Base-by-base conservation (phyloP, 2,329 filamentous ascomycete genomes). In the Endoconidiophora polonica region DNA sequence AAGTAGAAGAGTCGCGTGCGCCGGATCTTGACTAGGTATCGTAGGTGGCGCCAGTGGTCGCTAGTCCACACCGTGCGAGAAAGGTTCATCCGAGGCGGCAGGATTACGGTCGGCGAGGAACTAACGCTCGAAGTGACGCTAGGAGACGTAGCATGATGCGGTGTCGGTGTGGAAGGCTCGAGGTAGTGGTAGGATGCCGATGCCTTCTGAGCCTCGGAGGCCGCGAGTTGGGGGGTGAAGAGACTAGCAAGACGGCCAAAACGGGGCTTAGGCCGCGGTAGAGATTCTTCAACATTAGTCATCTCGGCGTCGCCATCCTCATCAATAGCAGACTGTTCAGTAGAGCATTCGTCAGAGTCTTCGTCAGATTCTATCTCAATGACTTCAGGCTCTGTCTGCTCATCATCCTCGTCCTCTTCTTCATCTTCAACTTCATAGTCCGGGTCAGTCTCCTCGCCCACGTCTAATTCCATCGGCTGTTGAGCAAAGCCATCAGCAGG, bases 1-100 rank as follows among this genome's bases (percentile, higher is more conserved):
- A 70, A 68, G 6, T 59, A 59, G 40, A 64, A 65, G 2, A 67
- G 64, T 2, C 68, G 66, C 50, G 57, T 56, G 18, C 64, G 64
- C 9, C 72, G 70, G n/a, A 68, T 61, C 45, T 72, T 68, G 14
- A 77, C 62, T 2, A 77, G 60, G 49, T 66, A 62, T 58, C 77
- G 68, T 29, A 78, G 66, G 40, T 68, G 61, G 22, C 71, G 56
- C 74, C 74, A 77, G 62, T 78, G 73, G 24, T 65, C 58, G 40
- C 65, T 64, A 4, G 70, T 65, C 73, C 73, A 76, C 3, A 59
- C 56, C 0, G 64, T 68, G 52, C 60, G 62, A 2, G 70, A 72
- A 3, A 70, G 61, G 1, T 58, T 54, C 23, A 57, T 41, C 6
- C 39, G 39, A 1, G 37, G 43, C 5, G 52, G 52, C 12, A 44